Percentiles rank a stretch among this genome's conserved stretches.
These are phyloP conservation scores for Pseudohyphozyma bogoriensis DNA, from an alignment of 768 basidiomycete genomes.

Conservation along the genomic window DNA sequence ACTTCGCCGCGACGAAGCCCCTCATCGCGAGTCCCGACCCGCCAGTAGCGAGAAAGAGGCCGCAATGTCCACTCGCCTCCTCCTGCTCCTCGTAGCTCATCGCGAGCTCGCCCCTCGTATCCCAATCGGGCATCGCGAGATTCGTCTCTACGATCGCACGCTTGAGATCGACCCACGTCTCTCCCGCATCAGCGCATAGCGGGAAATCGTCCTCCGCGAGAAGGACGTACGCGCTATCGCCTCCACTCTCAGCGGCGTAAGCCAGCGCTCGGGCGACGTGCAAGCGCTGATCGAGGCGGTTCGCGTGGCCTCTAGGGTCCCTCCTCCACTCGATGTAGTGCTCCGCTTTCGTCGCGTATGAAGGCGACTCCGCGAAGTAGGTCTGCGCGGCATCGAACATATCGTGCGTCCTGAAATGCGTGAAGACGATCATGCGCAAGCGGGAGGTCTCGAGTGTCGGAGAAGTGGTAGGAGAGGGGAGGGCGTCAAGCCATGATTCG, in stretches of 20 bases:
- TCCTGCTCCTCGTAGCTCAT: neutral
- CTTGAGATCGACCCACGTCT: slow-evolving; percentile 3
- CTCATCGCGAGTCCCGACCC: slow-evolving; percentile 14
- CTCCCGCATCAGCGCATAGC: neutral
- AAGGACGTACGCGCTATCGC: slow-evolving; percentile 8
- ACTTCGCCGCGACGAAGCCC: slow-evolving; percentile 1
- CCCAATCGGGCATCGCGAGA: slow-evolving; percentile 3
- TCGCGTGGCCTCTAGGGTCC: slow-evolving; percentile 3
- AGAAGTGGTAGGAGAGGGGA: neutral
- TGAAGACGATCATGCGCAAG: slow-evolving; percentile 15
- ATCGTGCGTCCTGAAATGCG: slow-evolving; percentile 12
- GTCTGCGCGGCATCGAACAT: slow-evolving; percentile 6
- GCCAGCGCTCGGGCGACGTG: slow-evolving; percentile 14
- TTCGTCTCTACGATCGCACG: slow-evolving; percentile 8
- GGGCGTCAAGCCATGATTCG: slow-evolving; percentile 15
- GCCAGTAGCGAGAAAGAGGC: slow-evolving; percentile 16
- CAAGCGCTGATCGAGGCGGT: slow-evolving; percentile 17
- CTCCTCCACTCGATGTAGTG: slow-evolving; percentile 13
- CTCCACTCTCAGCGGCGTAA: neutral
- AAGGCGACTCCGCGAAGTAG: neutral
- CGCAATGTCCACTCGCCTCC: slow-evolving; percentile 6
- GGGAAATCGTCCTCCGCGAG: slow-evolving; percentile 22
- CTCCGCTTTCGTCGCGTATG: slow-evolving; percentile 1
- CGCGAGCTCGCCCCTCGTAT: neutral
- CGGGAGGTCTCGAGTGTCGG: neutral